Evolutionary conservation across 345 rosid genomes (phyloP), one percentile per base, ranked within the genome.

Genomic region (Syzygium aqueum): DNA sequence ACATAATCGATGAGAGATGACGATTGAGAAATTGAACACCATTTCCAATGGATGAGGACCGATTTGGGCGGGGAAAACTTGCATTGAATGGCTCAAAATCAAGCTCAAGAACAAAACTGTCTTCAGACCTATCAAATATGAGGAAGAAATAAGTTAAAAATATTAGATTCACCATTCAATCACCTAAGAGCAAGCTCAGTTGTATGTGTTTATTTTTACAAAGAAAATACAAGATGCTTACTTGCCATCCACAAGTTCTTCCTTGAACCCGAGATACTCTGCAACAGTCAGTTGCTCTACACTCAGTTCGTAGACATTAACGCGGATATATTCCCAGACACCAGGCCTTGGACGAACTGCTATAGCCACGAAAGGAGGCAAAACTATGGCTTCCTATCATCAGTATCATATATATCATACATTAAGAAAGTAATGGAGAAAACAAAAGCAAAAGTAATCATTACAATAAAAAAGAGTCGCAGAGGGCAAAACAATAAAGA

Each of bases 21-120:
- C 99, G 97, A 53, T 98, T 98, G 88, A 98, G 97, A 91, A 96
- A 98, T 87, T 96, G 99, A 90, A 98, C 99, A n/a, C 99, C 99
- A 87, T 96, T 96, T 89, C 99, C 99, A 89, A 96, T 96, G 6
- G 98, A 98, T 88, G 99, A 98, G 49, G 99, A 96, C 15, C 98
- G 94, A 50, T 89, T 92, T 85, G 99, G 98, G 56, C 97, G 96
- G 87, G 99, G 99, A 73, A 96, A 91, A 85, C 53, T 85, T 53
- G 99, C 98, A 86, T 98, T 98, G 90, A 98, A 98, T 11, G 99
- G 99, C 90, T 96, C 98, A 87, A 98, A 96, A 90, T 98, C 99
- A 56, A 96, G 99, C 94, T 96, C 99, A 51, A 98, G 99, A 84
- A 93, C 91, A 82, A 89, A 94, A 33, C 57, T 92, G 40, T 93